These are phyloP conservation scores for Aureobasidium pullulans DNA, from an alignment of 2,329 filamentous ascomycete species.

Conservation along the genomic window DNA sequence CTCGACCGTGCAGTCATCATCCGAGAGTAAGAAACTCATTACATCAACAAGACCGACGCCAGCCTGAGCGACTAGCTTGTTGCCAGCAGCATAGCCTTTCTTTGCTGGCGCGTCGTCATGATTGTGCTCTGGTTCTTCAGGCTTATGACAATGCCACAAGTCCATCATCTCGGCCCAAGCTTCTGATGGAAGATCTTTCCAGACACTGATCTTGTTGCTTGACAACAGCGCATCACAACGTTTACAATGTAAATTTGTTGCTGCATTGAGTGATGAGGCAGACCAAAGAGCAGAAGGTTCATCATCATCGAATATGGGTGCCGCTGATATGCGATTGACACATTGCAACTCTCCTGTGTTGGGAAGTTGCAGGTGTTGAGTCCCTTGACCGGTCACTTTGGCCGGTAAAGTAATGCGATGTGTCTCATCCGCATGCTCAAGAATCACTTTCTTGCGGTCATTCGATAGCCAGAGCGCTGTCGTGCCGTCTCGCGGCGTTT, in stretches of 20 bases:
- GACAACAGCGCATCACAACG: conserved; percentile 21
- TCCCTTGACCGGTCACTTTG: conserved; percentile 35
- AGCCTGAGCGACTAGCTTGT: conserved; percentile 57
- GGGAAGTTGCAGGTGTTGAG: conserved; percentile 17
- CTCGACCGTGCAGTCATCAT: conserved; percentile 55
- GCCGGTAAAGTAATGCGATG: conserved; percentile 42
- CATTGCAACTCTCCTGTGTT: neutral
- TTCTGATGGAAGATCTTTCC: conserved; percentile 92
- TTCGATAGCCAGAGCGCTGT: conserved; percentile 39
- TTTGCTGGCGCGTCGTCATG: conserved; percentile 38
- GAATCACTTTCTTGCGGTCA: conserved; percentile 36
- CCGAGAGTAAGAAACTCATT: conserved; percentile 64
- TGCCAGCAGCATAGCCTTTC: conserved; percentile 80
- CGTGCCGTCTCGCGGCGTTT: conserved; percentile 34
- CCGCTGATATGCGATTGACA: conserved; percentile 1
- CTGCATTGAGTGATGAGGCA: conserved; percentile 27
- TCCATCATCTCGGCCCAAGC: conserved; percentile 99
- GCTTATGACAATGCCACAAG: conserved; percentile 99
- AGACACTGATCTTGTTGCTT: conserved; percentile 42
- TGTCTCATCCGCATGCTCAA: conserved; percentile 39
- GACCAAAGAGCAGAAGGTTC: conserved; percentile 38
- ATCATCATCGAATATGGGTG: conserved; percentile 12
- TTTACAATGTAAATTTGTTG: conserved; percentile 23
- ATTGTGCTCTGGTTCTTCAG: conserved; percentile 48
- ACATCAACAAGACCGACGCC: conserved; percentile 75